A percentile compares a stretch with the other conserved stretches of the same genome.
phyloP scores from a whole-genome alignment of 768 basidiomycete genomes.

The Pleurotus tuoliensis region DNA sequence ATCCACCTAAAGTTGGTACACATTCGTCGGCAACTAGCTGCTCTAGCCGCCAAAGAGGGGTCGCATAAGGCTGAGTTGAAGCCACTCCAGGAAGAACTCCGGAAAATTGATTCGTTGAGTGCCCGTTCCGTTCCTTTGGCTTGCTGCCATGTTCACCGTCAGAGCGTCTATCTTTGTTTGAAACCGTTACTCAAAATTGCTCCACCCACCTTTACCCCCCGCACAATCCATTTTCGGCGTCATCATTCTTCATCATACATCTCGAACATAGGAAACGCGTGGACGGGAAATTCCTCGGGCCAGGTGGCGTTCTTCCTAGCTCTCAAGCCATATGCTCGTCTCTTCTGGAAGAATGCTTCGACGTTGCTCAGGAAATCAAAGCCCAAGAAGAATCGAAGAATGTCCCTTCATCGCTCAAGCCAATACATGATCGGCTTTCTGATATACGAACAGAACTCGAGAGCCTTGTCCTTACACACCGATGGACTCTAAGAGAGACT shows the following conservation, averaged over 20 bases:
- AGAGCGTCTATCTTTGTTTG: slow-evolving; percentile 15
- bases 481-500: slow-evolving; percentile 95
- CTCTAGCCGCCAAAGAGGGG: slow-evolving; percentile 84
- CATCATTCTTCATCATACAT: background rate
- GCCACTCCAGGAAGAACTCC: slow-evolving; percentile 85
- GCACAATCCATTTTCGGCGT: no score
- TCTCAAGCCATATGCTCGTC: slow-evolving; percentile 92
- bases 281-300: slow-evolving; percentile 93
- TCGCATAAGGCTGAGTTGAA: slow-evolving; percentile 85
- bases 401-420: slow-evolving; percentile 80
- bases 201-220: background rate
- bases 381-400: slow-evolving; percentile 89
- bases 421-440: slow-evolving; percentile 88
- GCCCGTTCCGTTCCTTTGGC: slow-evolving; percentile 29
- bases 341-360: slow-evolving; percentile 94
- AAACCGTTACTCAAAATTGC: slow-evolving; percentile 11
- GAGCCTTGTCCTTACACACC: slow-evolving; percentile 87
- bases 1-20: slow-evolving; percentile 87
- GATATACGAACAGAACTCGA: slow-evolving; percentile 88
- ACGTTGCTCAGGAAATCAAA: slow-evolving; percentile 92
- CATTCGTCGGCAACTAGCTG: slow-evolving; percentile 83
- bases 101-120: slow-evolving; percentile 96
- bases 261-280: slow-evolving; percentile 67
- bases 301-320: slow-evolving; percentile 83
- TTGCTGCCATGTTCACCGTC: slow-evolving; percentile 24